Evolutionary conservation across 179 eudicot genomes (phyloP), one percentile per base, ranked within the genome.

Genomic region (Amaranthus tricolor): DNA sequence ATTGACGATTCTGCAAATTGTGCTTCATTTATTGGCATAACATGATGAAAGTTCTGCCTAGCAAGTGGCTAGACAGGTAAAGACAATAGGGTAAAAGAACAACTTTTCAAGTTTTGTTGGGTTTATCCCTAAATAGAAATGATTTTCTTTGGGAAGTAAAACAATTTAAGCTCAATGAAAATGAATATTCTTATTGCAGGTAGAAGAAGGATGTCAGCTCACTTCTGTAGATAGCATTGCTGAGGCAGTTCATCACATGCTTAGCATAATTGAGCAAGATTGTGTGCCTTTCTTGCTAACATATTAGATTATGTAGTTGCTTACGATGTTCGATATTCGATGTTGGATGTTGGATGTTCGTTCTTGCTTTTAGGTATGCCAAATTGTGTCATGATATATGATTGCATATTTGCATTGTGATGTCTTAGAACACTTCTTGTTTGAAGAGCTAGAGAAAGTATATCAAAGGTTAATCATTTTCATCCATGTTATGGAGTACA

Each of bases 131-230:
- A 62, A 57, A 17, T 62, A 17, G 64, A 61, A 54, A 44, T 68
- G 66, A 24, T 54, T 71, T 19, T 63, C 56, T 40, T 54, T 53
- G 47, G 74, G 77, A 66, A 71, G 69, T 65, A 21, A 16, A 71
- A 48, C 75, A 70, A 19, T 70, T 77, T 15, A 17, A 47, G 71
- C 21, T 58, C 24, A 6, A 24, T 61, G 70, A 53, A 78, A 72
- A 51, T 72, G 78, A 74, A 61, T 31, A 66, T 80, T 74, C 65
- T 72, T 21, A 76, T 55, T 85, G 88, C 87, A 95, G 99, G 92
- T 91, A 74, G 99, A 93, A 80, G 99, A 93, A 88, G 96, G 89
- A 13, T 88, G 98, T 87, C 90, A 85, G 71, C 90, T 91, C 57
- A 87, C 76, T 60, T 86, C 92, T 49, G 92, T 88, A 76, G 96